Evolutionary conservation across 129 eudicot species (phyloP).

Genomic region (Chrysanthemum seticuspe): DNA sequence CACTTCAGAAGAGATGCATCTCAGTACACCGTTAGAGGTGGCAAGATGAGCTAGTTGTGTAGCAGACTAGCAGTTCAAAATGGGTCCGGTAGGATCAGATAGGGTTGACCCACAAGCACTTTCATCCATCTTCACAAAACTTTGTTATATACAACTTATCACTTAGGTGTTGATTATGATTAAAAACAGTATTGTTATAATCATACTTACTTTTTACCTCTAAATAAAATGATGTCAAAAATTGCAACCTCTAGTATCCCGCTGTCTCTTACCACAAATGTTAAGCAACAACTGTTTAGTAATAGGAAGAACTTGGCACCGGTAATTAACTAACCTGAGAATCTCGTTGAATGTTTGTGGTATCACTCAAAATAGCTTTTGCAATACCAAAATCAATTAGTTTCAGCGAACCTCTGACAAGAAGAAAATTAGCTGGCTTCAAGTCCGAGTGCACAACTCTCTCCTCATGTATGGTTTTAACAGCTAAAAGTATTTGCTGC

Average conservation of each 20-base stretch:
- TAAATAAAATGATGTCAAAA: background rate
- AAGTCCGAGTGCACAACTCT: slow-evolving; percentile 98
- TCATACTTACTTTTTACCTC: too few species aligned
- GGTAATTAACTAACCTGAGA: slow-evolving; percentile 64
- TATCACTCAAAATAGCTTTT: slow-evolving; percentile 96
- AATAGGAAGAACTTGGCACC: background rate
- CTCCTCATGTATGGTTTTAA: slow-evolving; percentile 96
- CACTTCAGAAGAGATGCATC: background rate
- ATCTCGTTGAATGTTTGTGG: slow-evolving; percentile 97
- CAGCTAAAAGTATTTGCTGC: slow-evolving; percentile 97
- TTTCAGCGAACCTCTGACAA: slow-evolving; percentile 91
- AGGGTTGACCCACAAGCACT: background rate
- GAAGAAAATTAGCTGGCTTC: slow-evolving; percentile 99
- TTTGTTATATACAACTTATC: too few species aligned
- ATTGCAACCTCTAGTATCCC: background rate
- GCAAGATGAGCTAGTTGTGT: background rate
- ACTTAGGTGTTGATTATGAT: too few species aligned
- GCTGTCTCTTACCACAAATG: background rate
- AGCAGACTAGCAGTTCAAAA: background rate
- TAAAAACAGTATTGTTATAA: too few species aligned
- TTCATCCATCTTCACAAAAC: too few species aligned
- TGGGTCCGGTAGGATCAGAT: background rate
- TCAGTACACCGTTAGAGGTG: background rate
- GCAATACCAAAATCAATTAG: slow-evolving; percentile 98
- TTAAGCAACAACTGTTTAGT: background rate